A percentile compares a stretch with the other conserved stretches of the same genome.
Evolutionary conservation across 2,329 filamentous ascomycete species (phyloP).

Genomic region (Cordyceps farinosa): DNA sequence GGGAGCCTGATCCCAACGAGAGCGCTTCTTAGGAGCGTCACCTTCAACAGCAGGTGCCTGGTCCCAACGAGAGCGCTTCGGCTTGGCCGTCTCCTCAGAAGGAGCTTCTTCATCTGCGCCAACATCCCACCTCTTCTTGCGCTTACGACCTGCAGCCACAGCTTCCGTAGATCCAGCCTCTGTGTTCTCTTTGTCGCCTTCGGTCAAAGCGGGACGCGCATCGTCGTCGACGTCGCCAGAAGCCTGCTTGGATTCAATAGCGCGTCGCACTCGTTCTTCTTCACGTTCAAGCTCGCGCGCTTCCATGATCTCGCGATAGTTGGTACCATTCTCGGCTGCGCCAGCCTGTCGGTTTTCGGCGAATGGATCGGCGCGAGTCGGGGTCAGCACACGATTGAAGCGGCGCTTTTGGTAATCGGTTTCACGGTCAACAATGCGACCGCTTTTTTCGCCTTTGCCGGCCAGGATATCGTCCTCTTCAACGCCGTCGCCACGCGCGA

Average conservation of each 20-base stretch:
- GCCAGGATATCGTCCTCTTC: conserved; percentile 90
- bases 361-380: conserved; percentile 82
- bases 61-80: conserved; percentile 84
- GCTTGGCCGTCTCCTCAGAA: conserved; percentile 53
- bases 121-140: conserved; percentile 95
- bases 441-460: conserved; percentile 79
- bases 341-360: conserved; percentile 69
- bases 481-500: conserved; percentile 76
- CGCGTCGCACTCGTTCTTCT: conserved; percentile 77
- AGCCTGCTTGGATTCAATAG: conserved; percentile 69
- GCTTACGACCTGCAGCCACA: conserved; percentile 64
- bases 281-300: conserved; percentile 87
- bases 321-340: conserved; percentile 67
- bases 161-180: conserved; percentile 66
- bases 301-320: conserved; percentile 89
- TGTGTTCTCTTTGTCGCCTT: conserved; percentile 68
- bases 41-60: conserved; percentile 62
- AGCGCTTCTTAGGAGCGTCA: conserved; percentile 68
- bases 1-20: conserved; percentile 89
- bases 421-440: conserved; percentile 86
- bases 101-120: conserved; percentile 48
- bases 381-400: conserved; percentile 82
- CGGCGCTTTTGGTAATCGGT: conserved; percentile 97
- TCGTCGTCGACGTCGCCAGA: conserved; percentile 55
- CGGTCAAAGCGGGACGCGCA: conserved; percentile 71